phyloP scores from a whole-genome alignment of 495 filamentous ascomycete genomes.

The Penicillium roqueforti region DNA sequence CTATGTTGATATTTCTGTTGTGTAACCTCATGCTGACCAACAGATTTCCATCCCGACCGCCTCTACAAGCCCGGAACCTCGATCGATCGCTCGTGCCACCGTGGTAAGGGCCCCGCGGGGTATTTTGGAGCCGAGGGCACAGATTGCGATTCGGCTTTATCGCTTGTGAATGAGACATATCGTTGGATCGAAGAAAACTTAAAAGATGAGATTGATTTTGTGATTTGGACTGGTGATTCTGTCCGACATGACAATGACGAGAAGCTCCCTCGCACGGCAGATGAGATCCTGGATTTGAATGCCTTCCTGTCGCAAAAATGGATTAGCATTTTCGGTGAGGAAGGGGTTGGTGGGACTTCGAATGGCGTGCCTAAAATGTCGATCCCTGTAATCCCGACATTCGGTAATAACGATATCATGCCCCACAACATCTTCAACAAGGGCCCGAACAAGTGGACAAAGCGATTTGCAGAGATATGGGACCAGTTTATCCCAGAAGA shows the following conservation, averaged over 20 bases:
- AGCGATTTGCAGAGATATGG: conserved; percentile 71
- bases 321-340: conserved; percentile 61
- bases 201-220: conserved; percentile 83
- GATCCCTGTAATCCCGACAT: conserved; percentile 82
- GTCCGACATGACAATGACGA: conserved; percentile 95
- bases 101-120: conserved; percentile 70
- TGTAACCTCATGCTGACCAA: background rate
- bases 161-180: conserved; percentile 85
- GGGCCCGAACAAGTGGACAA: conserved; percentile 83
- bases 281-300: conserved; percentile 75
- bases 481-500: conserved; percentile 82
- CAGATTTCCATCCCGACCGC: conserved; percentile 87
- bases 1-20: background rate
- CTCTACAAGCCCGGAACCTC: conserved; percentile 77
- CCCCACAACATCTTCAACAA: conserved; percentile 89
- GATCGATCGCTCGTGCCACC: conserved; percentile 69
- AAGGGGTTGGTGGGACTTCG: conserved; percentile 38
- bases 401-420: conserved; percentile 96
- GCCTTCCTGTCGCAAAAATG: conserved; percentile 71
- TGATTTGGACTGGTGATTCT: conserved; percentile 96
- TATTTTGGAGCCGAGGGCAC: conserved; percentile 77
- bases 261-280: conserved; percentile 64
- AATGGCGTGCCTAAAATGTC: conserved; percentile 48
- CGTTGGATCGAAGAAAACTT: conserved; percentile 85
- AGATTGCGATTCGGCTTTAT: conserved; percentile 79